Percentiles rank a stretch among this genome's conserved stretches.
These are phyloP conservation scores for Nigrospora osmanthi DNA, from an alignment of 2,329 filamentous ascomycete genomes.

Conservation along the genomic window DNA sequence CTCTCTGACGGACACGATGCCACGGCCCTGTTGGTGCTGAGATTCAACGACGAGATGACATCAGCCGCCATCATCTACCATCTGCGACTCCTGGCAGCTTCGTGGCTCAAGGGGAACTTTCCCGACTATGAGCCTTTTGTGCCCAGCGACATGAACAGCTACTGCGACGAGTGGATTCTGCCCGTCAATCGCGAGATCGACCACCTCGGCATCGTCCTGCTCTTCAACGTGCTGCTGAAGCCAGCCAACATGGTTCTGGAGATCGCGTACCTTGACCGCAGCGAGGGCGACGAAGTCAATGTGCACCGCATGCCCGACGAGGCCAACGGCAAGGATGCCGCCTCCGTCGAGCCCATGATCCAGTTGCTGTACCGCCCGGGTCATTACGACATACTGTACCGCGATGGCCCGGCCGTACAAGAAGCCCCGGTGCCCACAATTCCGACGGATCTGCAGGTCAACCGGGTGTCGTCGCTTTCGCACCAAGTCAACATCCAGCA, in stretches of 20 bases:
- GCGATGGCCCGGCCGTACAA: slow-evolving; percentile 20
- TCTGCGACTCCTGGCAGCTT: slow-evolving; percentile 70
- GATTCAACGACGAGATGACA: slow-evolving; percentile 64
- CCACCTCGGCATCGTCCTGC: slow-evolving; percentile 71
- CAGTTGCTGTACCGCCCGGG: slow-evolving; percentile 61
- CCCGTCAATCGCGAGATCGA: slow-evolving; percentile 79
- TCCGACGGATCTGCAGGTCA: slow-evolving; percentile 38
- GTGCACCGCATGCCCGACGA: slow-evolving; percentile 56
- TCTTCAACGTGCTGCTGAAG: slow-evolving; percentile 73
- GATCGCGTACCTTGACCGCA: slow-evolving; percentile 86
- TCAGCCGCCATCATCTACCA: slow-evolving; percentile 82
- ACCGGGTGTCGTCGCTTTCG: slow-evolving; percentile 39
- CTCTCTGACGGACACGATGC: slow-evolving; percentile 53
- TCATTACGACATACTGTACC: slow-evolving; percentile 92
- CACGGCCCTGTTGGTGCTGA: slow-evolving; percentile 44
- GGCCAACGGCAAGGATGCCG: slow-evolving; percentile 34
- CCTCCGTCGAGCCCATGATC: slow-evolving; percentile 41
- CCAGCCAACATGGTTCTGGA: slow-evolving; percentile 74
- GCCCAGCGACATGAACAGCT: slow-evolving; percentile 63
- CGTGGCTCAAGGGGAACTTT: slow-evolving; percentile 72
- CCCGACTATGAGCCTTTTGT: slow-evolving; percentile 61
- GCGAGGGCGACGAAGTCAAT: slow-evolving; percentile 68
- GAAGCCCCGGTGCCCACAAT: slow-evolving; percentile 17
- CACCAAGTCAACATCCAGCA: slow-evolving; percentile 33
- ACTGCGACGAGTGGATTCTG: slow-evolving; percentile 65